Conservation (phyloP, 2,329 filamentous ascomycete species). For the Xylogone sp. region DNA sequence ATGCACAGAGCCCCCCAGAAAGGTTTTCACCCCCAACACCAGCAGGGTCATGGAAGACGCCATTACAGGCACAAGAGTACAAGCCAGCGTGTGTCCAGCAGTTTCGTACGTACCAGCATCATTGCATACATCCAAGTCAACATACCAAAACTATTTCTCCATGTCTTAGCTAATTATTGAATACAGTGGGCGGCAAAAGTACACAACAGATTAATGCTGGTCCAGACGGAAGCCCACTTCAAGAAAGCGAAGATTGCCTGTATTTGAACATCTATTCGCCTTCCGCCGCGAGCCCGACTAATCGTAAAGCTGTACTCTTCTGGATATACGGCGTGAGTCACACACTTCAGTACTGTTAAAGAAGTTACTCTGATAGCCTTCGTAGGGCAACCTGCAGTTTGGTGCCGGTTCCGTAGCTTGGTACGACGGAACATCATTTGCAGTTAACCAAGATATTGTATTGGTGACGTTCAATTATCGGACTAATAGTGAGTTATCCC, state of each 20-base stretch:
- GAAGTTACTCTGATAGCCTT: background rate
- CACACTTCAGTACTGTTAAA: background rate
- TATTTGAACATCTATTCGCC: constrained; percentile 6
- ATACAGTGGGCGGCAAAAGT: background rate
- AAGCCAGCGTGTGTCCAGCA: constrained; percentile 7
- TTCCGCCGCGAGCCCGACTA: constrained; percentile 29
- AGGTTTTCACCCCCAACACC: background rate
- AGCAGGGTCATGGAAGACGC: constrained; percentile 1
- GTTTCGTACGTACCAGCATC: constrained; percentile 4
- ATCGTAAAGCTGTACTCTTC: constrained; percentile 3
- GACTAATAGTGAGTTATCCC: constrained; percentile 59
- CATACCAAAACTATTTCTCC: background rate
- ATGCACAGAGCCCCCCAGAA: constrained; percentile 1
- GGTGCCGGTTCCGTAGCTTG: constrained; percentile 2
- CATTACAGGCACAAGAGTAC: background rate
- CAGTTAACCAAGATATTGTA: constrained; percentile 11
- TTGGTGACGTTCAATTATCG: constrained; percentile 16
- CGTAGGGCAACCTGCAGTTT: constrained; percentile 4
- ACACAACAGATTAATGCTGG: background rate
- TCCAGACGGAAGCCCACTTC: constrained; percentile 2
- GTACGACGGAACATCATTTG: constrained; percentile 14
- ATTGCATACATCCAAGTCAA: background rate
- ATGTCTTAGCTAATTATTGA: background rate
- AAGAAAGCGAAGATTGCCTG: constrained; percentile 9
- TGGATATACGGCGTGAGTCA: constrained; percentile 6